Conservation (phyloP, 768 basidiomycete species). For the Kwoniella sp. region DNA sequence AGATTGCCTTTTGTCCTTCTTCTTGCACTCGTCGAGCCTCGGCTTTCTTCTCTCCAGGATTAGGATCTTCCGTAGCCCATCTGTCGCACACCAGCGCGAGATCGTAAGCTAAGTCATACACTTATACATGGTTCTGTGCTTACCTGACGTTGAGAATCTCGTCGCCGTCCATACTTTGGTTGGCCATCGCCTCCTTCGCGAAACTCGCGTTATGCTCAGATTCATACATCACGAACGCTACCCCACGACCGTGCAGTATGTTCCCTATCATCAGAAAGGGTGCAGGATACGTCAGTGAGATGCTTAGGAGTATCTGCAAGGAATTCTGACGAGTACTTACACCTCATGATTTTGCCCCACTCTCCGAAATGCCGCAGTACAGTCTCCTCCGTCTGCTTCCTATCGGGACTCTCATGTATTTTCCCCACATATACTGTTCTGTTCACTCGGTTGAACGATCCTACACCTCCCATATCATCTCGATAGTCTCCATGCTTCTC, state of each 20-base stretch:
- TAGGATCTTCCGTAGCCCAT: slow-evolving; percentile 99
- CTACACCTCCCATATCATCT: slow-evolving; percentile 99
- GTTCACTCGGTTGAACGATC: slow-evolving; percentile 91
- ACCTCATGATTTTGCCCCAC: slow-evolving; percentile 89
- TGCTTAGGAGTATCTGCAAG: too few species aligned
- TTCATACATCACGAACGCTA: slow-evolving; percentile 95
- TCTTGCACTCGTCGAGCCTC: slow-evolving; percentile 83
- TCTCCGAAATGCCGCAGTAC: slow-evolving; percentile 90
- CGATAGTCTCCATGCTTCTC: slow-evolving; percentile 97
- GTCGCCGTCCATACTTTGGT: slow-evolving; percentile 94
- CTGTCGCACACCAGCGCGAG: too few species aligned
- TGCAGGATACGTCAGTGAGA: slow-evolving; percentile 18
- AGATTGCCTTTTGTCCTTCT: slow-evolving; percentile 81
- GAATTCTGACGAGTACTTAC: too few species aligned
- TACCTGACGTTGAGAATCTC: slow-evolving; percentile 93
- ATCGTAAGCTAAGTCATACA: neutral
- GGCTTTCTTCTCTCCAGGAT: slow-evolving; percentile 81
- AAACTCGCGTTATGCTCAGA: slow-evolving; percentile 86
- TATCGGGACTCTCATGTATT: slow-evolving; percentile 69
- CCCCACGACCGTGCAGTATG: slow-evolving; percentile 87
- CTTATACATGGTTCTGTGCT: slow-evolving; percentile 21
- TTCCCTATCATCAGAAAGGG: slow-evolving; percentile 63
- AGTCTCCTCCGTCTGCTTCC: slow-evolving; percentile 87
- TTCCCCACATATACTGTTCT: slow-evolving; percentile 91
- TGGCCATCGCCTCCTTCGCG: slow-evolving; percentile 98